Percentiles rank a stretch among this genome's conserved stretches.
Conservation (phyloP, 192 early-diverging fungal species). For the Backusella mclennaniae region DNA sequence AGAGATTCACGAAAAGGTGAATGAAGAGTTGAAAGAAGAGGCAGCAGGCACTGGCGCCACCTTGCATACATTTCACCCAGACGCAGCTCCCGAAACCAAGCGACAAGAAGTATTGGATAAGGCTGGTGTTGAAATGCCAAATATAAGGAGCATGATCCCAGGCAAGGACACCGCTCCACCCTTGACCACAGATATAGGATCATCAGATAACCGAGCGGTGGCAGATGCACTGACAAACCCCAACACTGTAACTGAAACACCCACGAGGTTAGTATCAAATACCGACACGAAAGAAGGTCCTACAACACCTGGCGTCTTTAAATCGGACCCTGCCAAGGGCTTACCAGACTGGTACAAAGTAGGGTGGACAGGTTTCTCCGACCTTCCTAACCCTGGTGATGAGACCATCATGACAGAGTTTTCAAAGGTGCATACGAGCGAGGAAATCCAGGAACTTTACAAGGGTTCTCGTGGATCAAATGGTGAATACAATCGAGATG, state of each 20-base stretch:
- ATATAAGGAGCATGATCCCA: background rate
- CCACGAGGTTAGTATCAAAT: background rate
- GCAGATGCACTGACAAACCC: background rate
- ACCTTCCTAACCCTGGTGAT: conserved; percentile 30
- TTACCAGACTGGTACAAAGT: conserved; percentile 9
- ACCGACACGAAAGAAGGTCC: background rate
- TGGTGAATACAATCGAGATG: conserved; percentile 6
- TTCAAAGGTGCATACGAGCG: background rate
- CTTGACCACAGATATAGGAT: background rate
- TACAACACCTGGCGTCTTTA: conserved; percentile 3
- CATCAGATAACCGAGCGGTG: background rate
- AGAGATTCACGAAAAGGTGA: background rate
- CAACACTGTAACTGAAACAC: background rate
- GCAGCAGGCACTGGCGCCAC: background rate
- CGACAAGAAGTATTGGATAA: background rate
- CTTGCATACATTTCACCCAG: conserved; percentile 10
- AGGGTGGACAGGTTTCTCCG: conserved; percentile 37
- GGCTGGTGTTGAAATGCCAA: background rate
- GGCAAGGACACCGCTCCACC: background rate
- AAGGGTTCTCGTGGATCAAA: conserved; percentile 7
- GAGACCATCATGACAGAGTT: conserved; percentile 1
- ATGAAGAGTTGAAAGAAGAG: background rate
- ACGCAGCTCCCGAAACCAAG: background rate
- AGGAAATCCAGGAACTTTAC: conserved; percentile 14
- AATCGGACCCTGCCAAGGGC: background rate